Conservation (phyloP, 441 rosid species). For the Pelargonium myrrhifolium region DNA sequence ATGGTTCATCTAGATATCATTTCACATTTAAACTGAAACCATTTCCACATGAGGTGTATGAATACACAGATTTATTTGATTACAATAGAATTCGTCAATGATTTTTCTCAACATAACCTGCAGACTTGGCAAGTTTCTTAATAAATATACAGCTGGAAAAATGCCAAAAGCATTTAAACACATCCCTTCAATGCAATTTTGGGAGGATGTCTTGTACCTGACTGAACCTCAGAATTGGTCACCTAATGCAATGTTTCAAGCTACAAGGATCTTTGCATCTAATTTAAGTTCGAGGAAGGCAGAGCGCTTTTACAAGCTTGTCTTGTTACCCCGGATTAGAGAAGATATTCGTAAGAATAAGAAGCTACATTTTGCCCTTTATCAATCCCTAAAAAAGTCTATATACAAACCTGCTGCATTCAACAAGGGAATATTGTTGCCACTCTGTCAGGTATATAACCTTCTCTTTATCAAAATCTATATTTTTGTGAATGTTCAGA, state of each 20-base stretch:
- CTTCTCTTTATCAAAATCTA: not conserved
- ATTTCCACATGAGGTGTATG: not conserved
- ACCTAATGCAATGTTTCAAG: slow-evolving; percentile 80
- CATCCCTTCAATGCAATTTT: slow-evolving; percentile 58
- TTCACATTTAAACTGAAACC: not conserved
- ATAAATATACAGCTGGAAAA: slow-evolving; percentile 73
- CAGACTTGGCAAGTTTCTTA: slow-evolving; percentile 71
- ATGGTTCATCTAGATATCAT: not conserved
- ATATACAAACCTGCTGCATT: slow-evolving; percentile 85
- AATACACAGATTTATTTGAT: not conserved
- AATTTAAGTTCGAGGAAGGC: slow-evolving; percentile 63
- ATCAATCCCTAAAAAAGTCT: slow-evolving; percentile 70
- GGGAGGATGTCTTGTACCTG: slow-evolving; percentile 80
- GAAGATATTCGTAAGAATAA: slow-evolving; percentile 75
- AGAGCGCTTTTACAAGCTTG: slow-evolving; percentile 59
- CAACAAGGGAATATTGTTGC: slow-evolving; percentile 81
- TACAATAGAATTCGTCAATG: not conserved
- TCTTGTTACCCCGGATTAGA: slow-evolving; percentile 84
- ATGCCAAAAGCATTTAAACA: slow-evolving; percentile 78
- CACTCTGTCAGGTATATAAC: slow-evolving; percentile 62
- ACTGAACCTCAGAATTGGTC: slow-evolving; percentile 95
- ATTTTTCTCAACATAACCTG: slow-evolving; percentile 13
- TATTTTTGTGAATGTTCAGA: no score
- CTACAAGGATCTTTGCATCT: slow-evolving; percentile 76
- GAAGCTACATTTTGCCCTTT: slow-evolving; percentile 71